Evolutionary conservation across 169 alveolate genomes (phyloP).

Genomic region (Plasmodium fragile): DNA sequence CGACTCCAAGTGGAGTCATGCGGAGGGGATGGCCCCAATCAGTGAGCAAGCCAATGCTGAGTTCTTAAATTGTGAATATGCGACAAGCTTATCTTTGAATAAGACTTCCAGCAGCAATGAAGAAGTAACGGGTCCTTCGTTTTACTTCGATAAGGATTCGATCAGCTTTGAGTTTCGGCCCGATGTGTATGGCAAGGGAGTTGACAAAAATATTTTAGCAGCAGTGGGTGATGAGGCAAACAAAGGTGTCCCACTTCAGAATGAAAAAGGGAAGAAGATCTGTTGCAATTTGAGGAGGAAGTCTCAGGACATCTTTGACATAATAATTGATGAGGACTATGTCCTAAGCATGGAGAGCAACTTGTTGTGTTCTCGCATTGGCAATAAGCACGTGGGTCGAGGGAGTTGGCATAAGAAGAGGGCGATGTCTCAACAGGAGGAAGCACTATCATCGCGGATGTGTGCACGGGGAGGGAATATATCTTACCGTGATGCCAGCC

Average conservation of each 20-base stretch:
- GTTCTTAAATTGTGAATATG: not conserved
- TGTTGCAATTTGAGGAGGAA: not conserved
- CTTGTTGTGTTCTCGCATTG: slow-evolving; percentile 1
- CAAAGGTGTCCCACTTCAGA: not conserved
- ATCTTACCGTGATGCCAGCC: not conserved
- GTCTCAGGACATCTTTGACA: not conserved
- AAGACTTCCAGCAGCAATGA: slow-evolving; percentile 3
- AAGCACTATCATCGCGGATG: not conserved
- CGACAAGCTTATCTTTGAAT: not conserved
- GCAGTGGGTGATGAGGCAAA: not conserved
- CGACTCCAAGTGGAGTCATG: not conserved
- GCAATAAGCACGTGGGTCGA: not conserved
- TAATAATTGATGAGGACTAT: slow-evolving; percentile 37
- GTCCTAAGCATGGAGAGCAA: slow-evolving; percentile 27
- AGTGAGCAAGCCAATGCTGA: not conserved
- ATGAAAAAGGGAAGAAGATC: not conserved
- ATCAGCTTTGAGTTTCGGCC: not conserved
- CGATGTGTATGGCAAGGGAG: not conserved
- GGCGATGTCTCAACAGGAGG: not conserved
- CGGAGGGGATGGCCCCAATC: not conserved
- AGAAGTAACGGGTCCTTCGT: not conserved
- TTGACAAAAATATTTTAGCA: not conserved
- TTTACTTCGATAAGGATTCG: slow-evolving; percentile 1
- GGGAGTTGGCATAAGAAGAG: not conserved
- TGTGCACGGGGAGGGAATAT: not conserved